Base-by-base conservation (phyloP, 306 rosid species). In the Cucumis melo region DNA sequence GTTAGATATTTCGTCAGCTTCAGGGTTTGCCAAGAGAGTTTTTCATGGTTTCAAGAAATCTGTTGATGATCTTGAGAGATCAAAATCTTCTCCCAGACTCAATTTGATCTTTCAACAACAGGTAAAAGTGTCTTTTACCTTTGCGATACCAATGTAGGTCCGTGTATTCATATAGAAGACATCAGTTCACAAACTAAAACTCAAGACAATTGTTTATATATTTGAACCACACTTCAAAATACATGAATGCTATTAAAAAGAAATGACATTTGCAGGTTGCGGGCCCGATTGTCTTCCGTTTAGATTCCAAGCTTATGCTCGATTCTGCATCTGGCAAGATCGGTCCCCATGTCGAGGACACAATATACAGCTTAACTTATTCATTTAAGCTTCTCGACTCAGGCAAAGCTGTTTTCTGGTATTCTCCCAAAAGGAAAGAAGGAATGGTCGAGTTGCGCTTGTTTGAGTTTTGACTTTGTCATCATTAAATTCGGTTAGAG, bases 341-440 rank as follows among this genome's bases (percentile, higher is more conserved):
- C 2, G 87, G 90, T 19, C 65, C 91, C 0, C 83, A 84, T 27
- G n/a, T 89, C 9, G 98, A 93, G 85, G 96, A 91, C 84, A 83
- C 87, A 78, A 85, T 91, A 7, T 87, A 77, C 91, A 93, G 97
- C 88, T 81, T 93, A 83, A 90, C 66, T 78, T 93, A 91, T 89
- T 90, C 96, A 34, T 78, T 90, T 32, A 81, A 80, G 83, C 83
- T 81, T 77, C 50, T 91, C 24, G 20, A 77, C 27, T 91, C 98
- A 1, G 98, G 92, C 73, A 93, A 90, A 87, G 80, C 91, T 0
- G 94, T 93, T 74, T 94, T 92, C 67, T 93, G 98, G 98, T 93
- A 86, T 81, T 91, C 98, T 70, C 97, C 96, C 0, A 87, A 88
- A 81, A 78, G 94, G 74, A 91, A 90, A 81, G 98, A 93, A 63